Base-by-base conservation (phyloP, 2,329 filamentous ascomycete genomes). In the Trichoderma koningiopsis region DNA sequence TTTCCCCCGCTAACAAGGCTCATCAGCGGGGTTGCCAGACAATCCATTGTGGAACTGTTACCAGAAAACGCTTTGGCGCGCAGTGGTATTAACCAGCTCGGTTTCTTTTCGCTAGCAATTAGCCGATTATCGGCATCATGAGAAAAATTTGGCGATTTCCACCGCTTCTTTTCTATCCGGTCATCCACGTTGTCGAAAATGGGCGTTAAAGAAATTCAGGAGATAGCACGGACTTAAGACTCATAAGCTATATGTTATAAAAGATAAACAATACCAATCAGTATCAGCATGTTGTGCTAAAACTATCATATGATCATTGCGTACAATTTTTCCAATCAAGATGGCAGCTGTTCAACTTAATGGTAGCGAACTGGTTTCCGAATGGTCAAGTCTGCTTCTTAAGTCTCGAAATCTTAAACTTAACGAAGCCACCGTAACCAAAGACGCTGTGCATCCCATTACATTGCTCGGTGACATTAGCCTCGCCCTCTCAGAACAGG, bases 341-440 rank as follows among this genome's bases (percentile, higher is more conserved):
- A 64, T 64, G 61, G n/a, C 24, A 5, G 7, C 13, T 14, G 5
- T n/a, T 33, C 31, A 19, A 13, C 4, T 43, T 33, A 31, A 16
- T 24, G 22, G 16, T 7, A 11, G 19, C 49, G 49, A 16, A 7
- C 33, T 64, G 11, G 37, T 64, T 10, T 24, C 49, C 19, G 24
- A 56, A 24, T 64, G 61, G 61, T 43, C 61, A 1, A 33, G 31
- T 22, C 16, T 64, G 16, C 14, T 64, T 7, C 22, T 31, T 3
- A 64, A 56, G 22, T 56, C 61, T 56, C 61, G 61, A 11, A 35
- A 29, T 5, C 22, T 64, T 31, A 64, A 64, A 22, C 33, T 56
- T 22, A 27, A 53, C 4, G 35, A 4, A 6, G 33, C 7, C 2
- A 27, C 31, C 16, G 16, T 56, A 24, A 2, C 11, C 0, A 33